phyloP scores from a whole-genome alignment of 176 grass and related monocot genomes.

The Oryza rufipogon region DNA sequence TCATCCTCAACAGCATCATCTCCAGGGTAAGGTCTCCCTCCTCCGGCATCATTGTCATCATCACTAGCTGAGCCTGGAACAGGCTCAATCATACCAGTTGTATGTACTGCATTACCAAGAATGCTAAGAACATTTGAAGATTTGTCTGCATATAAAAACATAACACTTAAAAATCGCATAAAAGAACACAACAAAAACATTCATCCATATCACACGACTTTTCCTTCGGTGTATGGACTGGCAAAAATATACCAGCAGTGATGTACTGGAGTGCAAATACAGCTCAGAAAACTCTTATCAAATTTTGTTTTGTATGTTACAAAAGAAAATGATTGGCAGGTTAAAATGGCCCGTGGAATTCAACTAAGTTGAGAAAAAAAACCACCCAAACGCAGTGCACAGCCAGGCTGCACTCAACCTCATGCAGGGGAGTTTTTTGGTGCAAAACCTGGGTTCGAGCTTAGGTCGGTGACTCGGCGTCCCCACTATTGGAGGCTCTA shows the following conservation, averaged over 20 bases:
- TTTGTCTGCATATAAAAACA: slow-evolving; percentile 68
- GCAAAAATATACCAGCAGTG: background rate
- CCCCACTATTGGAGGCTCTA: too few relatives aligned
- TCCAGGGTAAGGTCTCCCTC: slow-evolving; percentile 68
- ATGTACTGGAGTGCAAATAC: background rate
- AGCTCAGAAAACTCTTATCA: background rate
- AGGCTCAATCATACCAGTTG: slow-evolving; percentile 54
- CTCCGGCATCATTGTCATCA: slow-evolving; percentile 74
- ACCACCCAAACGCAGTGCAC: too few relatives aligned
- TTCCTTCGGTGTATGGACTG: background rate
- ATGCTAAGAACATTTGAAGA: slow-evolving; percentile 46
- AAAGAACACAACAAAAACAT: slow-evolving; percentile 10
- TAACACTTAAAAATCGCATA: background rate
- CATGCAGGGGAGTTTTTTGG: too few relatives aligned
- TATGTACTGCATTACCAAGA: slow-evolving; percentile 56
- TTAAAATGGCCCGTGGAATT: too few relatives aligned
- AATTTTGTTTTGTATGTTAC: background rate
- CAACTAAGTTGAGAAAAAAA: too few relatives aligned
- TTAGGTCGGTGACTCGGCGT: too few relatives aligned
- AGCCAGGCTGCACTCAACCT: too few relatives aligned
- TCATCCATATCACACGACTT: background rate
- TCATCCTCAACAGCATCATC: slow-evolving; percentile 75
- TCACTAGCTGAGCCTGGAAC: slow-evolving; percentile 63
- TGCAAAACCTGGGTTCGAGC: too few relatives aligned
- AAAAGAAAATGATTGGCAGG: too few relatives aligned